A percentile compares a stretch with the other conserved stretches of the same genome.
phyloP scores from a whole-genome alignment of 2,329 filamentous ascomycete genomes.

The Colletotrichum sp. region DNA sequence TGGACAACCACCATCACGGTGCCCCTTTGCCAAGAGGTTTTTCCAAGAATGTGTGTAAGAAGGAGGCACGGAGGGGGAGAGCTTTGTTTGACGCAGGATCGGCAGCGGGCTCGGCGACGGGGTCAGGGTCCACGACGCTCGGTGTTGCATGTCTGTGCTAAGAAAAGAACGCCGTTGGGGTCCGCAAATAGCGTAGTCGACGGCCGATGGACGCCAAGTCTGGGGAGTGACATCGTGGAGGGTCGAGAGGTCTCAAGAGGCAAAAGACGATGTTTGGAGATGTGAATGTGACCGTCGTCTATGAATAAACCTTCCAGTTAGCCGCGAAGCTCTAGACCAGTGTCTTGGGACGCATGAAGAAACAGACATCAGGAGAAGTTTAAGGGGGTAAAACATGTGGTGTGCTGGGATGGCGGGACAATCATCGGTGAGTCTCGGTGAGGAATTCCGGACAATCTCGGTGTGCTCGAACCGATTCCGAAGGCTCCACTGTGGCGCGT shows the following conservation, averaged over 20 bases:
- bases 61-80: neutral
- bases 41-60: neutral
- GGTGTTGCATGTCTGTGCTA: slow-evolving; percentile 3
- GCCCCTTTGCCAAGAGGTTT: neutral
- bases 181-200: neutral
- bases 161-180: slow-evolving; percentile 6
- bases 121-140: slow-evolving; percentile 13
- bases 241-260: neutral
- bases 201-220: neutral
- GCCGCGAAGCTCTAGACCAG: neutral
- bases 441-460: neutral
- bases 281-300: neutral
- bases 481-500: neutral
- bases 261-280: neutral
- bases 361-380: neutral
- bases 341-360: neutral
- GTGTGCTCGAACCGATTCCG: neutral
- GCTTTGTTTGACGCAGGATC: neutral
- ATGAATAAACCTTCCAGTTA: neutral
- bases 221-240: neutral
- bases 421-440: neutral
- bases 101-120: neutral
- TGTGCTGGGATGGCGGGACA: neutral
- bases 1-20: neutral
- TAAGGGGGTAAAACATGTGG: neutral